These are phyloP conservation scores for Syncephalastrum sp. DNA, from an alignment of 371 early-diverging fungal species.

Conservation along the genomic window DNA sequence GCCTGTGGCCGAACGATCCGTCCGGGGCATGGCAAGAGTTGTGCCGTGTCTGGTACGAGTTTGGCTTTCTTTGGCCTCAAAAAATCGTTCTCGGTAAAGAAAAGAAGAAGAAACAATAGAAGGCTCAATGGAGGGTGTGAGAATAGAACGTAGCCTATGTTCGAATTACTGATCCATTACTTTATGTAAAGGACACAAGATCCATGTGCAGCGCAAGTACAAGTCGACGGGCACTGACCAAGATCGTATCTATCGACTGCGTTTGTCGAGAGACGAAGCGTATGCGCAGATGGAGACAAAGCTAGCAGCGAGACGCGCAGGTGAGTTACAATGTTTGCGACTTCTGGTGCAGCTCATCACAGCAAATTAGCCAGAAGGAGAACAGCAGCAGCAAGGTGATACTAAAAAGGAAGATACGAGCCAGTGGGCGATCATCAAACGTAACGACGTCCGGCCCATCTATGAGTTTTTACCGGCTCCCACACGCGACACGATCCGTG, in stretches of 20 bases:
- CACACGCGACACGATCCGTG: constrained; percentile 15
- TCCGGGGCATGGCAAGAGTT: constrained; percentile 25
- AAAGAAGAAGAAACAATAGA: not conserved
- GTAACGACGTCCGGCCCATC: constrained; percentile 33
- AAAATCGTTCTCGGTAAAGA: constrained; percentile 29
- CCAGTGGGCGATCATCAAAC: constrained; percentile 28
- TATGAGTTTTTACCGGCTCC: constrained; percentile 32
- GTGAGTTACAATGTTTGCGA: not conserved
- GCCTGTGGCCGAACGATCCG: constrained; percentile 17
- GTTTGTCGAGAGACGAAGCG: constrained; percentile 24
- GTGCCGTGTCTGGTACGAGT: constrained; percentile 30
- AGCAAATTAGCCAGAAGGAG: constrained; percentile 13
- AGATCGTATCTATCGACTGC: constrained; percentile 13
- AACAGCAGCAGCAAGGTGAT: constrained; percentile 1
- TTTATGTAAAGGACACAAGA: constrained; percentile 11
- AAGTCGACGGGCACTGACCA: not conserved
- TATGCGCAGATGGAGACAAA: constrained; percentile 7
- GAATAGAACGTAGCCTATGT: not conserved
- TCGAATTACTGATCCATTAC: not conserved
- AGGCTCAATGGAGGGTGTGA: not conserved
- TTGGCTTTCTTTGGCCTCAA: constrained; percentile 50
- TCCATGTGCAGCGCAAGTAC: constrained; percentile 20
- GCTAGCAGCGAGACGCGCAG: not conserved
- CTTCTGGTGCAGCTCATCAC: constrained; percentile 9
- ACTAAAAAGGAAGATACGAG: not conserved